These are phyloP conservation scores for Calonectria multiphialidica DNA, from an alignment of 2,329 filamentous ascomycete species.

Conservation along the genomic window DNA sequence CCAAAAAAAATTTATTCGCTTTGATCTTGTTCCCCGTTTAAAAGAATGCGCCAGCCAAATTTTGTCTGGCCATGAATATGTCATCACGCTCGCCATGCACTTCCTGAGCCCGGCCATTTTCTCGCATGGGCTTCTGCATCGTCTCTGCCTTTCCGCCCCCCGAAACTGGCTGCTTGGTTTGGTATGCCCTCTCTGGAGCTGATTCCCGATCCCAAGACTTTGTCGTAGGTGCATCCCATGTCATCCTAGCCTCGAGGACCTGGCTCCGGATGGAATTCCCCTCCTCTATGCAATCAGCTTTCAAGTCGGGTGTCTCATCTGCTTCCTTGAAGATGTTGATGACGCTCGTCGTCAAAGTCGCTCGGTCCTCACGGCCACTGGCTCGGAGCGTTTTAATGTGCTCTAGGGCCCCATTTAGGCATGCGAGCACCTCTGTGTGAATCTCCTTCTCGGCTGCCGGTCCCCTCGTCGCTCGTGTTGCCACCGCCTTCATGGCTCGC, in stretches of 20 bases:
- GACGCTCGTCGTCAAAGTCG: constrained; percentile 29
- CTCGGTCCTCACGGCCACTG: constrained; percentile 33
- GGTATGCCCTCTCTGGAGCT: not conserved
- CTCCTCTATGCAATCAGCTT: constrained; percentile 22
- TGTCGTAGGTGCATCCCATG: constrained; percentile 17
- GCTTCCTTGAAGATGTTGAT: constrained; percentile 34
- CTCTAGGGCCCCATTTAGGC: constrained; percentile 33
- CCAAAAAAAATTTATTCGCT: not conserved
- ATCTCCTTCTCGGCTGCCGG: constrained; percentile 6
- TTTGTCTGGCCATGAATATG: constrained; percentile 33
- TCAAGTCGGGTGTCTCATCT: constrained; percentile 29
- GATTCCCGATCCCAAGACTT: not conserved
- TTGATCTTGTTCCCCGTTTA: constrained; percentile 19
- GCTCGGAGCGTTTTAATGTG: constrained; percentile 40
- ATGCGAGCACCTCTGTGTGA: constrained; percentile 42
- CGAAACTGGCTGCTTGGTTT: not conserved
- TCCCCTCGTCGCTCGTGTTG: constrained; percentile 38
- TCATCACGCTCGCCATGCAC: constrained; percentile 23
- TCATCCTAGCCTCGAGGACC: constrained; percentile 21
- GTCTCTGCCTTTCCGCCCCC: not conserved
- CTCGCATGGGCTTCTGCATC: constrained; percentile 21
- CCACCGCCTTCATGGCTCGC: constrained; percentile 50
- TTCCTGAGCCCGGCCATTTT: constrained; percentile 23
- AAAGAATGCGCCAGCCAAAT: constrained; percentile 33
- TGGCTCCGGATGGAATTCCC: constrained; percentile 22